phyloP scores from a whole-genome alignment of 352 stramenopile species.

The Phytophthora cryptogea region DNA sequence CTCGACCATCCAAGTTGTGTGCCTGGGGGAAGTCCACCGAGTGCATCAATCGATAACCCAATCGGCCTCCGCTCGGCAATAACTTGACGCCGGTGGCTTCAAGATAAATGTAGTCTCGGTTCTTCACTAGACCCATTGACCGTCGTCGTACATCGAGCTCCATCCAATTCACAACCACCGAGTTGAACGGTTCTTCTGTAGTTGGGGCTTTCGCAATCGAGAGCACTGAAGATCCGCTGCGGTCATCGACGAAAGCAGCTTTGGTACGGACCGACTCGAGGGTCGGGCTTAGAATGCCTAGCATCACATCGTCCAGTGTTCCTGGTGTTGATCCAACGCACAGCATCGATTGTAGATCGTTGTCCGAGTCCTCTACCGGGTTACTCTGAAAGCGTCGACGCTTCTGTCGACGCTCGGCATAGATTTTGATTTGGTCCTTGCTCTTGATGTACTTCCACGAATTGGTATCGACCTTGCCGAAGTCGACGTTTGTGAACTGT shows the following conservation, averaged over 20 bases:
- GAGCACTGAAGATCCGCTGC: constrained; percentile 46
- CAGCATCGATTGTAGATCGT: constrained; percentile 32
- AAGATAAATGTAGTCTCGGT: constrained; percentile 67
- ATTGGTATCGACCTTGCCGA: constrained; percentile 24
- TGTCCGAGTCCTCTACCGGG: not conserved
- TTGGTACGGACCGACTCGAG: constrained; percentile 35
- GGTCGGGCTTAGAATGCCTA: constrained; percentile 39
- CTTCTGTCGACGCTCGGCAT: constrained; percentile 22
- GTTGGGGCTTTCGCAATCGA: constrained; percentile 47
- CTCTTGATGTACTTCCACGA: constrained; percentile 37
- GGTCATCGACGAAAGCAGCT: constrained; percentile 38
- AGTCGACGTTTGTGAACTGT: constrained; percentile 24
- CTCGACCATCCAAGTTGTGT: constrained; percentile 38
- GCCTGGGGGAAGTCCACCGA: constrained; percentile 45
- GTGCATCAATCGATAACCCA: constrained; percentile 45
- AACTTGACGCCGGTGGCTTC: constrained; percentile 42
- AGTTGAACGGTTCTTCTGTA: constrained; percentile 48
- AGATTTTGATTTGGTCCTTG: constrained; percentile 33
- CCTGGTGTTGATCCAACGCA: constrained; percentile 35
- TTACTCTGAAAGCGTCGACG: constrained; percentile 8
- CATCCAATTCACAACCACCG: constrained; percentile 45
- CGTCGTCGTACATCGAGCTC: constrained; percentile 36
- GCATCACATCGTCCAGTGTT: constrained; percentile 48
- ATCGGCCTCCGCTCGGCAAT: constrained; percentile 19
- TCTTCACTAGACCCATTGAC: constrained; percentile 34